phyloP scores from a whole-genome alignment of 2,329 filamentous ascomycete genomes.

The Alternaria solani region DNA sequence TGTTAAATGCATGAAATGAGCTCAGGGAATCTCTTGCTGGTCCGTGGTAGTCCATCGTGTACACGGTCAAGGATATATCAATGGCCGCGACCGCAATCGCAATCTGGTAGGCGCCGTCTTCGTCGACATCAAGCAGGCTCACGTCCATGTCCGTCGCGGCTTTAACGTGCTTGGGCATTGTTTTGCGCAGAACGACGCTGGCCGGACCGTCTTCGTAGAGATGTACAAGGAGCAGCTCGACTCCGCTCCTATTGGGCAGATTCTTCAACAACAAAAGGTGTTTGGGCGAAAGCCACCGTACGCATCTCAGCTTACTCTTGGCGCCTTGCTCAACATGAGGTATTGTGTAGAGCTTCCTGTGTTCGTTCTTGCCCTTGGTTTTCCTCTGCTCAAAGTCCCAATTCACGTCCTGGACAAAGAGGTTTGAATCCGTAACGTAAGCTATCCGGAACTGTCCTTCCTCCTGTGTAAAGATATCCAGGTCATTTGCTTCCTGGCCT shows the following conservation, averaged over 20 bases:
- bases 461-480: slow-evolving; percentile 72
- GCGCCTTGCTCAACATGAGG: slow-evolving; percentile 45
- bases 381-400: slow-evolving; percentile 57
- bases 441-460: slow-evolving; percentile 73
- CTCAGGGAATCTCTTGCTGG: slow-evolving; percentile 55
- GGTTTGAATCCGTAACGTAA: slow-evolving; percentile 79
- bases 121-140: slow-evolving; percentile 68
- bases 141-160: slow-evolving; percentile 82
- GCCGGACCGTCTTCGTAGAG: slow-evolving; percentile 65
- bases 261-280: slow-evolving; percentile 66
- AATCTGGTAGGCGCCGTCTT: slow-evolving; percentile 74
- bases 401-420: slow-evolving; percentile 71
- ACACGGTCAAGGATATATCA: slow-evolving; percentile 79
- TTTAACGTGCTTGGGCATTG: slow-evolving; percentile 72
- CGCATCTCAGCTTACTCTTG: slow-evolving; percentile 62
- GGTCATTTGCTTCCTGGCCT: slow-evolving; percentile 69
- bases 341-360: slow-evolving; percentile 42
- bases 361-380: slow-evolving; percentile 40
- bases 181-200: slow-evolving; percentile 60
- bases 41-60: slow-evolving; percentile 76
- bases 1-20: slow-evolving; percentile 60
- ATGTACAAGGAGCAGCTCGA: slow-evolving; percentile 65
- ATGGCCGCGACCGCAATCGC: slow-evolving; percentile 81
- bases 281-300: slow-evolving; percentile 64
- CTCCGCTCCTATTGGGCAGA: slow-evolving; percentile 61